phyloP scores from a whole-genome alignment of 352 stramenopile species.

The Pythium apleroticum region DNA sequence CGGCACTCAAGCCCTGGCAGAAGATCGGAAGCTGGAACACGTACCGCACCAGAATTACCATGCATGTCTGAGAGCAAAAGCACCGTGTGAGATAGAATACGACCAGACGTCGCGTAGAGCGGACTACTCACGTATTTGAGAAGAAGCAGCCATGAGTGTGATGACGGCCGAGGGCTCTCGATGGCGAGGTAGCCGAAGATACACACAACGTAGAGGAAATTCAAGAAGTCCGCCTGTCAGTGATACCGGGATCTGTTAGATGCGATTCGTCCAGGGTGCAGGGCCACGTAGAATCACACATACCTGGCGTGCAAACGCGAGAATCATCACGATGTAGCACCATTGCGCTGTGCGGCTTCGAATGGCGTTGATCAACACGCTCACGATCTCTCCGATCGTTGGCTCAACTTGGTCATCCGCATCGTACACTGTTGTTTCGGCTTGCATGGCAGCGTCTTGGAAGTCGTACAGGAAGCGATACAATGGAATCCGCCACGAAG shows the following conservation, averaged over 20 bases:
- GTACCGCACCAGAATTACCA: slow-evolving; percentile 58
- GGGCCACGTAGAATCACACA: background rate
- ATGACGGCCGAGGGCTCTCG: slow-evolving; percentile 71
- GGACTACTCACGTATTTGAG: slow-evolving; percentile 73
- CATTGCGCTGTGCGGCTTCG: slow-evolving; percentile 65
- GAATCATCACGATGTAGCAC: slow-evolving; percentile 61
- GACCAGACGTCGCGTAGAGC: background rate
- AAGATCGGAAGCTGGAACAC: slow-evolving; percentile 84
- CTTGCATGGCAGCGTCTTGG: slow-evolving; percentile 74
- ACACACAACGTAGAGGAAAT: slow-evolving; percentile 71
- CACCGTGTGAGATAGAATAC: background rate
- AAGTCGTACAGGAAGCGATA: slow-evolving; percentile 65
- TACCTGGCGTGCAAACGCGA: slow-evolving; percentile 80
- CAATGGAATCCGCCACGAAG: slow-evolving; percentile 58
- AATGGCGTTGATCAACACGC: slow-evolving; percentile 58
- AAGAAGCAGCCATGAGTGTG: slow-evolving; percentile 64
- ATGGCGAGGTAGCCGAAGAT: slow-evolving; percentile 72
- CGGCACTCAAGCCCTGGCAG: slow-evolving; percentile 58
- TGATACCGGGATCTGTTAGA: background rate
- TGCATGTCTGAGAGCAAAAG: slow-evolving; percentile 27
- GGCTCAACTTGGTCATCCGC: slow-evolving; percentile 77
- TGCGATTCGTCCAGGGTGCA: background rate
- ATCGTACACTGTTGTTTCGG: slow-evolving; percentile 71
- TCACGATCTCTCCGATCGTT: slow-evolving; percentile 50
- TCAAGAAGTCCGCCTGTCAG: slow-evolving; percentile 70